phyloP scores from a whole-genome alignment of 2,329 filamentous ascomycete species.

The Boeremia exigua region DNA sequence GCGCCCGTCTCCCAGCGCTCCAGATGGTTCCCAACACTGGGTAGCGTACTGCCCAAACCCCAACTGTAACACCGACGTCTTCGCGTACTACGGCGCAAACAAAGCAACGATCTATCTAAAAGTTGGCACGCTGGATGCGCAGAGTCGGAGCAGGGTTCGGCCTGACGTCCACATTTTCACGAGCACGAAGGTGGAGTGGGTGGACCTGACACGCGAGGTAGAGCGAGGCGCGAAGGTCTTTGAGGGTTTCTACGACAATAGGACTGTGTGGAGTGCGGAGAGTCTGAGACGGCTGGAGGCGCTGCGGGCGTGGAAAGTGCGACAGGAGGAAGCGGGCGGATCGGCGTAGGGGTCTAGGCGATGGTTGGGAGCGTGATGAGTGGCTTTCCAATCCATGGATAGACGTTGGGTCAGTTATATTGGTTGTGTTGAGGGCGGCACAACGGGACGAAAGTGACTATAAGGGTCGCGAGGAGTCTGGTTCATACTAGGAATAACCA shows the following conservation, averaged over 20 bases:
- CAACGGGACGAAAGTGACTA: no score
- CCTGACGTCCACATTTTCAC: slow-evolving; percentile 57
- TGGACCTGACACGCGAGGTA: slow-evolving; percentile 47
- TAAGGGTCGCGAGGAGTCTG: no score
- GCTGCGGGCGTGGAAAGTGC: slow-evolving; percentile 6
- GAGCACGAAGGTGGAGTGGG: slow-evolving; percentile 50
- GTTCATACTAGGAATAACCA: no score
- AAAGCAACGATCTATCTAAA: slow-evolving; percentile 48
- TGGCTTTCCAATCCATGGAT: not conserved
- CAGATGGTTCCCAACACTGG: slow-evolving; percentile 49
- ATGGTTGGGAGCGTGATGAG: not conserved
- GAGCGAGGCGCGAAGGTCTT: slow-evolving; percentile 33
- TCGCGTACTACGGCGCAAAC: slow-evolving; percentile 50
- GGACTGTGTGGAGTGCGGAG: slow-evolving; percentile 24
- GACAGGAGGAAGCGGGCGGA: slow-evolving; percentile 3
- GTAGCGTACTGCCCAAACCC: slow-evolving; percentile 51
- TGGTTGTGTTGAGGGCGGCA: no score
- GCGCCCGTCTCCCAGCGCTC: slow-evolving; percentile 51
- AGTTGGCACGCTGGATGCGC: slow-evolving; percentile 54
- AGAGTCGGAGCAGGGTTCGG: slow-evolving; percentile 41
- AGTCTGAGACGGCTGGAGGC: slow-evolving; percentile 18
- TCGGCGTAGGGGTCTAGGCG: not conserved
- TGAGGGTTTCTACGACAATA: slow-evolving; percentile 21
- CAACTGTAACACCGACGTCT: slow-evolving; percentile 51
- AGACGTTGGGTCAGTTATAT: not conserved